These are phyloP conservation scores for Annona squamosa DNA, from an alignment of 164 flowering plant species.

Conservation along the genomic window DNA sequence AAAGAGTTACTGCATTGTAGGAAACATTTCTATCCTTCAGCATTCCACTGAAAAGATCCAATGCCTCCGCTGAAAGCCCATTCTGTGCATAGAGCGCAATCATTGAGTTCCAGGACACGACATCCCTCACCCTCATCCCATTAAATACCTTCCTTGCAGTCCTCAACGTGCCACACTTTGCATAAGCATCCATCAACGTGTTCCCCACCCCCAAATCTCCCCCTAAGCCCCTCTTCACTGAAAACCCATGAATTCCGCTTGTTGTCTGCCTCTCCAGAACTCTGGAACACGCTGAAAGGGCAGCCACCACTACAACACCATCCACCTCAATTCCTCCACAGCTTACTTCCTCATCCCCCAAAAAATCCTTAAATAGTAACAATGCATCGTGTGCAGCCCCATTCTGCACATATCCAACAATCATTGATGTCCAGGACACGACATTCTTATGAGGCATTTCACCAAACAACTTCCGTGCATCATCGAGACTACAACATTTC, in stretches of 20 bases:
- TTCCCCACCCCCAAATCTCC: constrained; percentile 43
- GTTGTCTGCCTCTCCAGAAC: constrained; percentile 31
- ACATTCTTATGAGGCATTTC: constrained; percentile 54
- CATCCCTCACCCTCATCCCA: constrained; percentile 54
- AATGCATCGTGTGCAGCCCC: constrained; percentile 38
- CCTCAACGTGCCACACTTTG: constrained; percentile 46
- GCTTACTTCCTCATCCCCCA: constrained; percentile 34
- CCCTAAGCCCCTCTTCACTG: constrained; percentile 50
- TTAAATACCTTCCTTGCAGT: constrained; percentile 58
- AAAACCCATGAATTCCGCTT: constrained; percentile 58
- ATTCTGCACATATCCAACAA: constrained; percentile 61
- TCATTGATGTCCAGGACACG: constrained; percentile 76
- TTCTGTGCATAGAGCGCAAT: constrained; percentile 65
- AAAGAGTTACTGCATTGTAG: constrained; percentile 55
- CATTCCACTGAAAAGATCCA: constrained; percentile 49
- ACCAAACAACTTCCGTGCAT: constrained; percentile 64
- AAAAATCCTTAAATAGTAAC: constrained; percentile 50
- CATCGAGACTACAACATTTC: constrained; percentile 48
- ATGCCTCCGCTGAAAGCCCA: constrained; percentile 54
- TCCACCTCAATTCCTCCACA: constrained; percentile 33
- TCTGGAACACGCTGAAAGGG: constrained; percentile 60
- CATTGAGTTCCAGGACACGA: constrained; percentile 73
- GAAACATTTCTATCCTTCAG: constrained; percentile 22
- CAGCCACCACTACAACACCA: constrained; percentile 46
- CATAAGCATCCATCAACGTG: constrained; percentile 75